Base-by-base conservation (phyloP, 164 flowering plant genomes). In the Annona squamosa region DNA sequence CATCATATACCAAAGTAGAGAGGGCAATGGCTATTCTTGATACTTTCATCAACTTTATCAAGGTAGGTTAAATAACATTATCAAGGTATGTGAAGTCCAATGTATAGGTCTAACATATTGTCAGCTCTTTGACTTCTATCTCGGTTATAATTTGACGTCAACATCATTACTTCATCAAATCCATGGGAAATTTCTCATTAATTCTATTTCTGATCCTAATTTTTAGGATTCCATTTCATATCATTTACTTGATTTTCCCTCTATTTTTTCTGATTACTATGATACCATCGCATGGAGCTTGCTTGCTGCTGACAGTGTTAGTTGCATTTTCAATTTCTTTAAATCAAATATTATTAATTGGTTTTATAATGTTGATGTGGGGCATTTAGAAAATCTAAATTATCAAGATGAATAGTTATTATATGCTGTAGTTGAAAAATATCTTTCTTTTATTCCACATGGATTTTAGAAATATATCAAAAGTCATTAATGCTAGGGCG, bases 21-120 rank as follows among this genome's bases (percentile, higher is more conserved):
- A 87, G 90, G 64, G 90, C 98, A 61, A 81, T 91, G 84, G 93
- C 98, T 69, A 74, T 93, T 72, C 80, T 94, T 79, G 81, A 91
- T 84, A 84, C 79, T 71, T 94, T 87, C 79, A 81, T 94, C 74
- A 88, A 87, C 69, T 91, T 91, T 82, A 89, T 94, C 78, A 87
- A 90, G 97, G 99, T 92, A 84, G 72, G 74, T 44, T 66, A 46
- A 42, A 68, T 26, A 88, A 87, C 69, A 90, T 91, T 82, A 89
- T 94, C 78, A 87, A 90, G 97, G 99, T 93, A 84, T 37, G 18
- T 6, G 57, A 52, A 4, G 46, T 13, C 17, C 42, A 4, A 44
- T 71, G 72, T 45, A 48, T 67, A 57, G 46, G 46, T 41, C 17
- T 69, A 42, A 48, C 74, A 4, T 67, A 13, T 41, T 67, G n/a